phyloP scores from a whole-genome alignment of 23 red algal species.

The Gracilaria caudata region DNA sequence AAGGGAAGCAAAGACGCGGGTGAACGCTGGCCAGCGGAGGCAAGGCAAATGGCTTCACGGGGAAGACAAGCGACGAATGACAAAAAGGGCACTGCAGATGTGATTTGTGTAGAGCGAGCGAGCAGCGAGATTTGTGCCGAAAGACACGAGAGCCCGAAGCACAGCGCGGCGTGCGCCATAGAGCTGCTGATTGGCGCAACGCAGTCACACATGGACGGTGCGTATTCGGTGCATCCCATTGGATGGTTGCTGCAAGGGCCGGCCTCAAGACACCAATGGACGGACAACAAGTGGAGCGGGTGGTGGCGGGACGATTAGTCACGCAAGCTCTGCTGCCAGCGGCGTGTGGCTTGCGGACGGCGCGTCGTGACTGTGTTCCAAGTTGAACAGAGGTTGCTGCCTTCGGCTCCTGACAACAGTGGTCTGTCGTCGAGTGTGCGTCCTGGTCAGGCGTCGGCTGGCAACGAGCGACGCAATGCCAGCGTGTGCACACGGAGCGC shows the following conservation, averaged over 20 bases:
- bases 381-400: no score
- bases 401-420: no score
- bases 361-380: no score
- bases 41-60: neutral
- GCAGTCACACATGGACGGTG: neutral
- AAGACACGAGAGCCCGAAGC: neutral
- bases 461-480: no score
- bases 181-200: neutral
- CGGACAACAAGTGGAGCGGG: neutral
- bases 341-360: neutral
- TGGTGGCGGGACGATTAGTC: neutral
- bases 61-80: neutral
- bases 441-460: no score
- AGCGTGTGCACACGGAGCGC: neutral
- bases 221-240: neutral
- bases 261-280: neutral
- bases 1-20: neutral
- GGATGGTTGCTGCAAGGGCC: neutral
- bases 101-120: constrained; percentile 9
- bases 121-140: constrained; percentile 33
- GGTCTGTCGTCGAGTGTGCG: no score
- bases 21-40: neutral
- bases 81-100: neutral
- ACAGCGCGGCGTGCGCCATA: neutral
- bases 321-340: neutral